A percentile compares a stretch with the other conserved stretches of the same genome.
These are phyloP conservation scores for Phellopilus nigrolimitatus DNA, from an alignment of 1,284 basidiomycete species.

Conservation along the genomic window DNA sequence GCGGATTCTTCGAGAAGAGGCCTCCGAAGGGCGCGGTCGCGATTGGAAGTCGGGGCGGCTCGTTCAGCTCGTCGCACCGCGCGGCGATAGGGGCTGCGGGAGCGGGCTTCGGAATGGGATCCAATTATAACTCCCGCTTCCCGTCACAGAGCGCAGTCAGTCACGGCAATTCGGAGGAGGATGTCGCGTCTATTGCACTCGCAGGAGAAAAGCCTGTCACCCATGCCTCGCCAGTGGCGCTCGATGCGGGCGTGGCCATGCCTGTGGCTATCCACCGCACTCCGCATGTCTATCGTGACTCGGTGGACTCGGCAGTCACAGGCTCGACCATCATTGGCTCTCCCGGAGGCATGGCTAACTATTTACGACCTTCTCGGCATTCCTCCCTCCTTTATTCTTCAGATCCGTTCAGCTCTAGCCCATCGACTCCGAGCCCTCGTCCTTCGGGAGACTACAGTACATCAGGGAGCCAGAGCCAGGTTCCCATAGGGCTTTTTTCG, in stretches of 20 bases:
- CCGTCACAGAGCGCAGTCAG: neutral
- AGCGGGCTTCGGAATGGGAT: neutral
- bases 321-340: conserved; percentile 1
- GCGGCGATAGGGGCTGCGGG: neutral
- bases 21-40: conserved; percentile 12
- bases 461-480: conserved; percentile 10
- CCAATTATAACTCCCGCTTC: neutral
- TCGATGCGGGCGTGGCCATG: neutral
- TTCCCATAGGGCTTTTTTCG: conserved; percentile 13
- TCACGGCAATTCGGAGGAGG: neutral
- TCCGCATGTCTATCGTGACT: conserved; percentile 8
- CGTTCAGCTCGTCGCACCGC: conserved; percentile 9
- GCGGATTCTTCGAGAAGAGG: conserved; percentile 13
- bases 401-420: conserved; percentile 10
- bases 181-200: neutral
- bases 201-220: conserved; percentile 7
- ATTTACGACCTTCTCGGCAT: conserved; percentile 2
- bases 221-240: neutral
- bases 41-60: conserved; percentile 10
- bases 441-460: conserved; percentile 2
- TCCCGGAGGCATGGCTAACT: neutral
- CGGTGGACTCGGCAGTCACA: conserved; percentile 1
- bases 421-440: conserved; percentile 9
- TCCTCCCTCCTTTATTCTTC: conserved; percentile 8
- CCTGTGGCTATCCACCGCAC: conserved; percentile 5